Conservation (phyloP, 176 grass and related monocot genomes). For the Juncus inflexus region DNA sequence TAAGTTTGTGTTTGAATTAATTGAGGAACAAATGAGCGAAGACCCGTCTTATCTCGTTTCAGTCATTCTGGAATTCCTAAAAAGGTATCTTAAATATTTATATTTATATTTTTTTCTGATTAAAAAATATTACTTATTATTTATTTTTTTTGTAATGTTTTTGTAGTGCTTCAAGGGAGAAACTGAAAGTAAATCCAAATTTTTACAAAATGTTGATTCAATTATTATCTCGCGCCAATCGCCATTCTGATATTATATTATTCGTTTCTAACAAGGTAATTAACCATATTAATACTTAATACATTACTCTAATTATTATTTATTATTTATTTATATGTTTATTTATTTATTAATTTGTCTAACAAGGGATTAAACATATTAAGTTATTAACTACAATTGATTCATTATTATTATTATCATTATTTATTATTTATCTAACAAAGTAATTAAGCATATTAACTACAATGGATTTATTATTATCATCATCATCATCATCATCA, state of each 20-base stretch:
- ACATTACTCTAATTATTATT: too few relatives aligned
- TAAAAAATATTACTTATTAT: background rate
- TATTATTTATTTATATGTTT: too few relatives aligned
- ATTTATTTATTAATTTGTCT: too few relatives aligned
- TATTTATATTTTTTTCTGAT: conserved; percentile 15
- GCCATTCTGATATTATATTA: conserved; percentile 61
- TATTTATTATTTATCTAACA: too few relatives aligned
- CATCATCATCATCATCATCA: too few relatives aligned
- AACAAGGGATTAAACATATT: too few relatives aligned
- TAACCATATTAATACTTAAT: too few relatives aligned
- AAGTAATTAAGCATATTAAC: too few relatives aligned
- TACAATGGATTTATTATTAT: too few relatives aligned
- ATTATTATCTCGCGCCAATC: conserved; percentile 52
- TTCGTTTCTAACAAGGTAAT: conserved; percentile 86
- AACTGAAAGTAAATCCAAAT: conserved; percentile 59
- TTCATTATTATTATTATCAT: too few relatives aligned
- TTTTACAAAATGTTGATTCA: conserved; percentile 60
- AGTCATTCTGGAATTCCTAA: conserved; percentile 72
- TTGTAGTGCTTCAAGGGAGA: conserved; percentile 67
- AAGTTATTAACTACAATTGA: too few relatives aligned
- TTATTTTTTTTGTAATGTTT: conserved; percentile 15
- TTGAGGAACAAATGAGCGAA: conserved; percentile 94
- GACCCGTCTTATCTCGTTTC: conserved; percentile 81
- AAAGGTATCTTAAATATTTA: conserved; percentile 47
- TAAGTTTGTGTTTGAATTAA: conserved; percentile 61